phyloP scores from a whole-genome alignment of 179 eudicot genomes.

The Silene noctiflora region DNA sequence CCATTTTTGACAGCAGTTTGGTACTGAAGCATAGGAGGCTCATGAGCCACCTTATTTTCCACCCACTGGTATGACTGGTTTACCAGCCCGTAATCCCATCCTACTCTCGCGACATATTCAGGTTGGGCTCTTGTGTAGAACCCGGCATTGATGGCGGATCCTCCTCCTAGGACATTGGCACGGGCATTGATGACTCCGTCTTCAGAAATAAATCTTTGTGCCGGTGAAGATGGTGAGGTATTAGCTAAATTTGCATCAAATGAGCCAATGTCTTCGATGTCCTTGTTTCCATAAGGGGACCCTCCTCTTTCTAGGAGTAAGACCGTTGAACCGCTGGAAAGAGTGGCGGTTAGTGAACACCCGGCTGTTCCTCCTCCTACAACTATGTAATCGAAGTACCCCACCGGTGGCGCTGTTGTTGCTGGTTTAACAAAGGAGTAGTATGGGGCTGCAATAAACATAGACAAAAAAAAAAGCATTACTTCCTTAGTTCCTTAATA shows the following conservation, averaged over 20 bases:
- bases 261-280: constrained; percentile 44
- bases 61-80: constrained; percentile 73
- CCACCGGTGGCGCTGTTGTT: constrained; percentile 48
- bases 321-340: constrained; percentile 49
- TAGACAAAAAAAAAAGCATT: background rate
- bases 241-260: constrained; percentile 38
- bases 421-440: constrained; percentile 66
- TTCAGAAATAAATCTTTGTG: constrained; percentile 66
- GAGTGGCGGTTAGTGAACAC: constrained; percentile 69
- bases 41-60: constrained; percentile 60
- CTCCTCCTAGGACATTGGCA: constrained; percentile 81
- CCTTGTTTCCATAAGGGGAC: constrained; percentile 73
- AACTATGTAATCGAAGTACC: constrained; percentile 65
- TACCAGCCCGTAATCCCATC: constrained; percentile 60
- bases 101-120: constrained; percentile 40
- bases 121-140: constrained; percentile 74
- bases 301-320: constrained; percentile 87
- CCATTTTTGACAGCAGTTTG: constrained; percentile 81
- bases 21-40: constrained; percentile 54
- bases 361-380: constrained; percentile 88
- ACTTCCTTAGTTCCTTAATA: too few relatives aligned
- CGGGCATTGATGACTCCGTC: constrained; percentile 85
- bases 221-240: constrained; percentile 51
- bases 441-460: constrained; percentile 51
- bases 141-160: constrained; percentile 80